Base-by-base conservation (phyloP, 177 flowering plant species). In the Vitis hybrid region DNA sequence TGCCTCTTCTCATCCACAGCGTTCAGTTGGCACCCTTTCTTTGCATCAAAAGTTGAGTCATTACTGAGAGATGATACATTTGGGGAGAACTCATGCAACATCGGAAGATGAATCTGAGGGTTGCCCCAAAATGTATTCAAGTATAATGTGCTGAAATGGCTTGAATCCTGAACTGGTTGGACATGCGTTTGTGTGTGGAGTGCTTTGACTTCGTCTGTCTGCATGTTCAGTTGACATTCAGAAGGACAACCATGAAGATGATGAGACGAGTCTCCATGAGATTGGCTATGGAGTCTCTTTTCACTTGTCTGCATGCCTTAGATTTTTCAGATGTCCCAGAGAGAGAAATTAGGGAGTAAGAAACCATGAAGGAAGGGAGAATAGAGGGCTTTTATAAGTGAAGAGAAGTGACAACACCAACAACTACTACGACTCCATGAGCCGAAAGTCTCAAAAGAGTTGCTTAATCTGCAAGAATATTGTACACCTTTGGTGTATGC, bases 1-100 rank as follows among this genome's bases (percentile, higher is more conserved):
- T 66, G 56, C 68, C 71, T 71, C 66, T 55, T 80, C 41, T 80
- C 81, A 24, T 64, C 14, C 58, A 21, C 41, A 18, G 56, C 63
- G 18, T 51, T 64, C 12, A 10, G 58, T 20, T 70, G 71, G 9
- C 21, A 14, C 51, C 61, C 63, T 63, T 48, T 41, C 4, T 24
- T 68, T 48, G 53, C 78, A 32, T 49, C 70, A 4, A 57, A 53
- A 13, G 69, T 35, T 6, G 71, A 56, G 64, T 70, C 65, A n/a
- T 53, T 52, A 61, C 66, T 76, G 61, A 58, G 67, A 64, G 74
- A 57, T 11, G 76, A 70, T 51, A 67, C 27, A 56, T 79, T 71
- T 55, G 76, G 53, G n/a, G 67, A 56, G 64, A 68, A 63, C 13
- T 67, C 60, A 55, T 9, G 65, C n/a, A 24, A 6, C 17, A 15